Base-by-base conservation (phyloP, 176 grass and related monocot genomes). In the Rhipidocladum racemiflorum region DNA sequence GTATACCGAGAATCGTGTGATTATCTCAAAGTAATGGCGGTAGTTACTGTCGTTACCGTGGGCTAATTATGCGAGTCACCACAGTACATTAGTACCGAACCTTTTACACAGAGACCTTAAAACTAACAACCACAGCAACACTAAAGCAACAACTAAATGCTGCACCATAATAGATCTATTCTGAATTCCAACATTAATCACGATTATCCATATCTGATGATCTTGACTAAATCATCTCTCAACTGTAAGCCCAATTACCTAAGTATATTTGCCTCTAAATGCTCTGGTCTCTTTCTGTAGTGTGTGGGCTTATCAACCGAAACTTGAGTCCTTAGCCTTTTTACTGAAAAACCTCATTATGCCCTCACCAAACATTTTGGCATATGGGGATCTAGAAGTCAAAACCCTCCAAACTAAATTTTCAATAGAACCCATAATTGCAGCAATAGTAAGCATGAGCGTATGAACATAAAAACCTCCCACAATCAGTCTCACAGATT, bases 361-460 rank as follows among this genome's bases (percentile, higher is more conserved):
- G 29, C 24, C 7, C 32, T 32, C 10, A 39, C 13, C 79, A 1
- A 51, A 1, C 10, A 75, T 50, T 63, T 65, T n/a, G n/a, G 42
- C 23, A 43, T 64, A 54, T 53, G 14, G n/a, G 17, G 17, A 70
- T 61, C 61, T 76, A 40, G 4, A 69, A 61, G 25, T 62, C 2
- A 23, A 23, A 82, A 53, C 11, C 64, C 16, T 9, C 75, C 62
- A 53, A 76, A 75, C 44, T 50, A 0, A 0, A 39, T 30, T 69
- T 82, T 76, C 23, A 30, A 23, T 29, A 39, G 63, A 73, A 88
- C 29, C 16, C 29, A 8, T 79, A 68, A 68, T 17, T 65, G 50
- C 14, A 13, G 30, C 7, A 79, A 40, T 20, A 18, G 20, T 75
- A 80, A 84, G 68, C 36, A 85, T 72, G 45, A 62, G 17, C 29